Conservation (phyloP, 2,329 filamentous ascomycete genomes). For the Paraphaeosphaeria sporulosa region DNA sequence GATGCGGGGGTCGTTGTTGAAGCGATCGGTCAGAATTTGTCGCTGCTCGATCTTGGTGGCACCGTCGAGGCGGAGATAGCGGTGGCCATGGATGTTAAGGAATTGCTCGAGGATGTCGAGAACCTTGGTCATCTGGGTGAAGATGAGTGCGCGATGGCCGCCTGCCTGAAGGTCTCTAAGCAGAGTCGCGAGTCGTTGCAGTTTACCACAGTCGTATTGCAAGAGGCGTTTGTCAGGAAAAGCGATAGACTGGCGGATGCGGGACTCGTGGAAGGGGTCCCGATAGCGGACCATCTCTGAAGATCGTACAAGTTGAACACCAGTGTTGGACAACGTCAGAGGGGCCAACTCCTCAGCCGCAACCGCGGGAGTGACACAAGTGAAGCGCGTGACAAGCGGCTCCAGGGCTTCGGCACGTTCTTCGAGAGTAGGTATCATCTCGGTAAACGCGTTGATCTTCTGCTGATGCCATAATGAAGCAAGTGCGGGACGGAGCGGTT, state of each 20-base stretch:
- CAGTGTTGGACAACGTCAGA: conserved; percentile 67
- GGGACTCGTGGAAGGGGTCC: conserved; percentile 92
- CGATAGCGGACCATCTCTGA: conserved; percentile 62
- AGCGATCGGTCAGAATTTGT: conserved; percentile 93
- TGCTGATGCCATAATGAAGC: conserved; percentile 73
- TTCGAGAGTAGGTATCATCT: conserved; percentile 76
- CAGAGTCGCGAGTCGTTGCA: conserved; percentile 86
- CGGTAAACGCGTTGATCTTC: conserved; percentile 68
- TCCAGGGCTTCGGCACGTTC: conserved; percentile 77
- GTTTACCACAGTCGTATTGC: conserved; percentile 96
- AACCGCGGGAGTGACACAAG: conserved; percentile 88
- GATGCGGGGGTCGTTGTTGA: conserved; percentile 93
- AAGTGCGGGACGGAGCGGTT: conserved; percentile 33
- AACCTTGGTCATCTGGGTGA: conserved; percentile 99
- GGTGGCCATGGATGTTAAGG: conserved; percentile 95
- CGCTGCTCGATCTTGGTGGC: conserved; percentile 95
- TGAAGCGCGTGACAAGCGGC: conserved; percentile 82
- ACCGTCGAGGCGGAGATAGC: conserved; percentile 95
- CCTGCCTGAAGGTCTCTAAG: conserved; percentile 86
- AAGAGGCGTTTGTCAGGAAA: conserved; percentile 96
- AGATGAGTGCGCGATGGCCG: conserved; percentile 93
- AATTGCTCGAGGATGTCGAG: conserved; percentile 97
- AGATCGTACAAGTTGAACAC: conserved; percentile 64
- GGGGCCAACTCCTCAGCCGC: conserved; percentile 79
- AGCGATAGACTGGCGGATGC: conserved; percentile 91